Evolutionary conservation across 768 basidiomycete genomes (phyloP), one percentile per base, ranked within the genome.

Genomic region (Boletus huronensis): DNA sequence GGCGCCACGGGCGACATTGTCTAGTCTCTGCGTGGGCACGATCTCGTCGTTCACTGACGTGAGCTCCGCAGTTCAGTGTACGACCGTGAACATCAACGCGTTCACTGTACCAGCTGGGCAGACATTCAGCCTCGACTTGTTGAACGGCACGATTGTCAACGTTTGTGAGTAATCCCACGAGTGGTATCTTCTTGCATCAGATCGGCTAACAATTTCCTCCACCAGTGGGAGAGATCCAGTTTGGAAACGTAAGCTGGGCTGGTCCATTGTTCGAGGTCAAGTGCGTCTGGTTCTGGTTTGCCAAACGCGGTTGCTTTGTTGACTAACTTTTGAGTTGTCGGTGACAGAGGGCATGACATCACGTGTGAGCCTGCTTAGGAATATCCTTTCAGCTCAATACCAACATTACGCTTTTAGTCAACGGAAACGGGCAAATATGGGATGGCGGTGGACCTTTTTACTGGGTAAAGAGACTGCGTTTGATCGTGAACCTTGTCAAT

Each of bases 71-170:
- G 76, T 80, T 29, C 56, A 73, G 59, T 86, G 84, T 63, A 80
- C 76, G 6, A 82, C 80, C 11, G 78, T 86, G 49, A 79, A 78
- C 60, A 77, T 84, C 61, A 77, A 81, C 51, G 61, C 70, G 13
- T 84, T 84, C 68, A 80, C 79, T 5, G 82, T 83, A 29, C 79
- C 82, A 17, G 79, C 76, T 21, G 82, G 81, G 23, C 58, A 78
- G 66, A 77, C 72, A 0, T 74, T 85, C 59, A 73, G 70, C 23
- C 73, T 85, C 34, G 63, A 65, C 23, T 71, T 85, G 40, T 57
- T 72, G 26, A 59, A 67, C 17, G 80, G 79, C 11, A 77, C 82
- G 3, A 82, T 76, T 4, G 83, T 86, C 58, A 84, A 79, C 52
- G 67, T 85, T 67, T 68, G 82, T 83, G 59, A 62, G 79, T 68